Base-by-base conservation (phyloP, 2,329 filamentous ascomycete genomes). In the Colletotrichum zoysiae region DNA sequence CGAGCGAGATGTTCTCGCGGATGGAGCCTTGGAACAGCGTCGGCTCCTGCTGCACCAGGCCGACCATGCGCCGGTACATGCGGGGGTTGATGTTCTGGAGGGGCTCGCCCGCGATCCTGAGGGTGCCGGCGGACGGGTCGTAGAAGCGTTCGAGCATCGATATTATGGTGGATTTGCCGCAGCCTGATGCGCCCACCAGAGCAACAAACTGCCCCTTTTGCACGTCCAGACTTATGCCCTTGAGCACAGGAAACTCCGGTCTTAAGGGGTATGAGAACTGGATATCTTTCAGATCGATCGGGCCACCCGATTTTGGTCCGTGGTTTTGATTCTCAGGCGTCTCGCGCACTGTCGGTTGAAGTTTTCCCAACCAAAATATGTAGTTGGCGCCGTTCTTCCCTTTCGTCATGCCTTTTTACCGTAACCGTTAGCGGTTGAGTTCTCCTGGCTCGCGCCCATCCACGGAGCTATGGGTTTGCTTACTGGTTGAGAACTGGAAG, bases 81-180 rank as follows among this genome's bases (percentile, higher is more conserved):
- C n/a, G 23, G 2, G 55, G 59, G n/a, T 20, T 67, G 14, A 65
- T 30, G 2, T 48, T 0, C 48, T 30, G 18, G 72, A 84, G 83
- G 73, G 85, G n/a, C 3, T 8, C 23, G 12, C 1, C 30, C 11
- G 26, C 50, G 1, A 67, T 30, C 2, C 20, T 44, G 50, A 67
- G 30, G 2, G 44, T 48, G 0, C 76, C 75, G 0, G 53, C 26
- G 1, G 53, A 38, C 4, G 73, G 70, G 42, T 76, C 73, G 74
- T 85, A 85, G 75, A 84, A 84, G 1, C 84, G 80, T 69, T 86
- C 82, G 0, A 87, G 77, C 69, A 87, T 79, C 6, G 86, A 84
- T 61, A 92, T 83, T 57, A 89, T 87, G 1, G 89, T 91, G 1
- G 86, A 89, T 76, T 91, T 92, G 1, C 88, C 88, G 62, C 86